These are phyloP conservation scores for Geotrichum restrictum DNA, from an alignment of 1,139 yeast genomes.

Conservation along the genomic window DNA sequence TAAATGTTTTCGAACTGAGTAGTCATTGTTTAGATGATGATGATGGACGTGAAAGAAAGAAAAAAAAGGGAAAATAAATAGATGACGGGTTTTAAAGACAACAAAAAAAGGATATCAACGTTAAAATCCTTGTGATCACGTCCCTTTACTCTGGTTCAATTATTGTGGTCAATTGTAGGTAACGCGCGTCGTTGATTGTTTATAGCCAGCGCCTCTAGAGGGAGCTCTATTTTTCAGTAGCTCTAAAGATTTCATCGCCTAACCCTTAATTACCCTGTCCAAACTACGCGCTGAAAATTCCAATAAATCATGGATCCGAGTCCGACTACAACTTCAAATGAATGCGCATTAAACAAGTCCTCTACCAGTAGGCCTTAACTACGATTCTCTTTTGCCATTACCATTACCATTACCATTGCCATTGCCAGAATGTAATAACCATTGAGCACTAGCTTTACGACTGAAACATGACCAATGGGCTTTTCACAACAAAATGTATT, in stretches of 20 bases:
- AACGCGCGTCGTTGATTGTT: not conserved
- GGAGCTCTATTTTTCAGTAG: not conserved
- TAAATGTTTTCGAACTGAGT: slow-evolving; percentile 79
- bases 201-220: not conserved
- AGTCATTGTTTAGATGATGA: slow-evolving; percentile 24
- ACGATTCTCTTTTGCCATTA: no score
- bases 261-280: slow-evolving; percentile 6
- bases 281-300: not conserved
- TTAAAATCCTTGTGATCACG: no score
- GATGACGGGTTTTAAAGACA: not conserved
- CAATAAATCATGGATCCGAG: not conserved
- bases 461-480: slow-evolving; percentile 7
- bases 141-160: slow-evolving; percentile 1
- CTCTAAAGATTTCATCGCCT: slow-evolving; percentile 1
- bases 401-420: no score
- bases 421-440: no score
- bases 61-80: not conserved
- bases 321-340: no score
- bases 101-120: no score
- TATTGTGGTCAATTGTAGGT: not conserved
- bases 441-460: no score
- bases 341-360: no score
- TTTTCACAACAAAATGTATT: not conserved
- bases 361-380: no score
- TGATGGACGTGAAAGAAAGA: not conserved